Conservation (phyloP, 129 eudicot genomes). For the Saussurea involucrata region DNA sequence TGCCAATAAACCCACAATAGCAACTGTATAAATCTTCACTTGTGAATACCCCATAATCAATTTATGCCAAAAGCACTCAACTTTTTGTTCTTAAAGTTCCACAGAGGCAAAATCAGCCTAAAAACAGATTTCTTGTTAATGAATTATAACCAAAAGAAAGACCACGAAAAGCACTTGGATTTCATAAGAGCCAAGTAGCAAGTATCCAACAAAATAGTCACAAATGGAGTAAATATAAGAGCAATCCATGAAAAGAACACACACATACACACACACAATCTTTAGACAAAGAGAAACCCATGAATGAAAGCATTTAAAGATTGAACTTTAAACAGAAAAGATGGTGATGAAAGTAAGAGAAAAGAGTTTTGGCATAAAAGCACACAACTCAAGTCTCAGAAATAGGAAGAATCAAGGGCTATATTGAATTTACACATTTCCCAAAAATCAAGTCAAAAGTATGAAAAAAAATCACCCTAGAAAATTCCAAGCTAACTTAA, state of each 20-base stretch:
- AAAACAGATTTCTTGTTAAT: background rate
- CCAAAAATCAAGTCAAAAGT: constrained; percentile 10
- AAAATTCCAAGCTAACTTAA: background rate
- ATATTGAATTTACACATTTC: constrained; percentile 7
- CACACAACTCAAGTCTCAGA: background rate
- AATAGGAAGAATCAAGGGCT: background rate
- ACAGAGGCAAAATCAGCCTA: background rate
- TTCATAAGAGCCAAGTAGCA: background rate
- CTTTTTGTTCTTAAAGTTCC: constrained; percentile 5
- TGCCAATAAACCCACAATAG: constrained; percentile 35
- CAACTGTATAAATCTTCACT: constrained; percentile 25
- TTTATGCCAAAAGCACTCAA: constrained; percentile 16
- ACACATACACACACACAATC: background rate
- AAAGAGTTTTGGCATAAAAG: constrained; percentile 1
- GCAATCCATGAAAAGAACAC: background rate
- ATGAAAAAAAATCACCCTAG: background rate
- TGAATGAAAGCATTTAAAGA: background rate
- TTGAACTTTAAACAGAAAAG: constrained; percentile 8
- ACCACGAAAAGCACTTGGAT: background rate
- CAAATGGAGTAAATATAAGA: background rate
- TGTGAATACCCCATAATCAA: constrained; percentile 38
- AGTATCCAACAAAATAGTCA: background rate
- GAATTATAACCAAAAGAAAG: background rate
- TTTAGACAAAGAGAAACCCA: background rate
- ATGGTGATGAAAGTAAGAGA: constrained; percentile 1